Base-by-base conservation (phyloP, 108 stramenopile species). In the Cyclotella choctawhatcheeana region DNA sequence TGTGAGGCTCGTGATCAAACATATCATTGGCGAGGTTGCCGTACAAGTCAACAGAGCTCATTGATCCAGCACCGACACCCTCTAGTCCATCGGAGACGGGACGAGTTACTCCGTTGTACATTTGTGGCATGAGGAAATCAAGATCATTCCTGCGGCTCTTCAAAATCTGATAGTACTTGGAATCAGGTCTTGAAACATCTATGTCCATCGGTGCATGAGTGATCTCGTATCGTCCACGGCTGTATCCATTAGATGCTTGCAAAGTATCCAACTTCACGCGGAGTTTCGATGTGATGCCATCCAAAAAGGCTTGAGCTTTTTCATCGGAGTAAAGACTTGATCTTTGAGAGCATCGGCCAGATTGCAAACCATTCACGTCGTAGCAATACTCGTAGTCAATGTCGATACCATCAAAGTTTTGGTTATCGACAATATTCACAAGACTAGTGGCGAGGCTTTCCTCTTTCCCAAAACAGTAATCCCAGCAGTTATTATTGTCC, bases 401-500 rank as follows among this genome's bases (percentile, higher is more conserved):
- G 35, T 89, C 88, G 6, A 89, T 61, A 13, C 88, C 86, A 37
- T 86, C 86, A 18, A 86, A 58, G 2, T 71, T 58, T 44, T 86
- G 79, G 21, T 80, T 71, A 4, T 83, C 33, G 0, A 85, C 73
- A 37, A 89, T 85, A 30, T 50, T 62, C 17, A 82, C 77, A 16
- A 89, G 67, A 12, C 69, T 56, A 26, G 74, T 66, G 12, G 85
- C 70, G 12, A 89, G 72, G 17, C 76, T 34, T 7, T 79, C 70
- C 61, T 89, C 85, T 52, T 67, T 76, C 6, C 84, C 88, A 54
- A 75, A 89, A 58, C 88, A 89, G 58, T 89, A 86, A 6, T 89
- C 88, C 88, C 88, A 89, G 69, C 88, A 89, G 58, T 89, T 85
- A 48, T 89, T 84, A n/a, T n/a, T n/a, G n/a, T n/a, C n/a, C n/a